Evolutionary conservation across 2,329 filamentous ascomycete genomes (phyloP).

Genomic region (Paecilomyces niveus): DNA sequence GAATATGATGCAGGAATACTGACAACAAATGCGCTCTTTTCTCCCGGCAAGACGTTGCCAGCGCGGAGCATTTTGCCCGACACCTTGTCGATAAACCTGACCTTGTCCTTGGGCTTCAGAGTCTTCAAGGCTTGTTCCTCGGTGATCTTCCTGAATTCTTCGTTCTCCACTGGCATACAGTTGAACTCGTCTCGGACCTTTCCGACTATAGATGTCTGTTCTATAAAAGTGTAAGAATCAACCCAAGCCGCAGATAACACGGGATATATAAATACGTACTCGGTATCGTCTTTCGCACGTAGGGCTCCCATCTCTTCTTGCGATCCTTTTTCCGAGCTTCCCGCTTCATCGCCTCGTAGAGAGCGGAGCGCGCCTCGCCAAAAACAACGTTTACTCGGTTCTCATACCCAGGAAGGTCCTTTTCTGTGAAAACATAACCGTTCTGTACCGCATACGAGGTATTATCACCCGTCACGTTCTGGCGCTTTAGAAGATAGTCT

Average conservation of each 20-base stretch:
- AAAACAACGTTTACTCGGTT: conserved; percentile 36
- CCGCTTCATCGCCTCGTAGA: conserved; percentile 40
- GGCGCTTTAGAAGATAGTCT: conserved; percentile 76
- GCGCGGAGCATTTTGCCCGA: conserved; percentile 50
- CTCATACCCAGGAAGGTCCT: conserved; percentile 74
- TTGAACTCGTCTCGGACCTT: conserved; percentile 70
- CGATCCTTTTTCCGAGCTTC: conserved; percentile 40
- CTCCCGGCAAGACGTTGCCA: conserved; percentile 44
- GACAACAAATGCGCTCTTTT: conserved; percentile 38
- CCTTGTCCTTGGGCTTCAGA: conserved; percentile 54
- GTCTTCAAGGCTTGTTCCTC: conserved; percentile 52
- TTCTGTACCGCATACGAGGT: conserved; percentile 56
- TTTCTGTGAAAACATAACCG: conserved; percentile 88
- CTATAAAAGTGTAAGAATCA: conserved; percentile 35
- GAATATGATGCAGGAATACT: conserved; percentile 10
- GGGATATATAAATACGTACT: conserved; percentile 45
- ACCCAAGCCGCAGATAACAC: conserved; percentile 1
- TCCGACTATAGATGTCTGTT: conserved; percentile 70
- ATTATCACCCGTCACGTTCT: conserved; percentile 43
- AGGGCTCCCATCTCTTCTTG: conserved; percentile 54
- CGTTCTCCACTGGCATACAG: conserved; percentile 64
- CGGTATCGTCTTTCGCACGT: conserved; percentile 55
- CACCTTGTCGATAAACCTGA: conserved; percentile 42
- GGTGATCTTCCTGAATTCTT: conserved; percentile 59
- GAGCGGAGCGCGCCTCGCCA: conserved; percentile 37